Evolutionary conservation across 1,284 basidiomycete genomes (phyloP).

Genomic region (Leccinum angustisporum): DNA sequence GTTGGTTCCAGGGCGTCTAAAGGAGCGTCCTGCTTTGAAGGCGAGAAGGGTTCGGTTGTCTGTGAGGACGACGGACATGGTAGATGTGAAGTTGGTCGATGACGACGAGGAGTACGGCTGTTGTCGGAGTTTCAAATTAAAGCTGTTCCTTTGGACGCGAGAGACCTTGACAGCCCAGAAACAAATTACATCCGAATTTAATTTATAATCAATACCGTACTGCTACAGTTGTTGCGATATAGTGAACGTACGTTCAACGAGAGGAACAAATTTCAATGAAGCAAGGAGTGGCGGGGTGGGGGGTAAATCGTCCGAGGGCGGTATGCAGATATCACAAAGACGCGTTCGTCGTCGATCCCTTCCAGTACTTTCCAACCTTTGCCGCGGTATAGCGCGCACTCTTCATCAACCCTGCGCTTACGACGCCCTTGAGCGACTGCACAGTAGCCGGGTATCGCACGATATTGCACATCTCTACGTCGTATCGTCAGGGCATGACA

Average conservation of each 20-base stretch:
- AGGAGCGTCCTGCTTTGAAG: conserved; percentile 79
- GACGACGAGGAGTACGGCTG: not conserved
- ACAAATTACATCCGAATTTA: conserved; percentile 25
- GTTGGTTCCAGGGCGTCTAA: conserved; percentile 63
- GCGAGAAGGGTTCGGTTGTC: conserved; percentile 51
- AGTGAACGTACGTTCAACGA: conserved; percentile 4
- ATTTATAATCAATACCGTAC: conserved; percentile 19
- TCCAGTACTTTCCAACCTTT: conserved; percentile 86
- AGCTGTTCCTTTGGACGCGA: not conserved
- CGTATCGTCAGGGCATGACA: not conserved
- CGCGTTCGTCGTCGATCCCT: conserved; percentile 33
- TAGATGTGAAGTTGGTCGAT: not conserved
- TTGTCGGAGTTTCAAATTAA: not conserved
- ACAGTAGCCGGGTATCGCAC: conserved; percentile 82
- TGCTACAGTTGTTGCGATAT: conserved; percentile 20
- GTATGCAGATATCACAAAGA: conserved; percentile 2
- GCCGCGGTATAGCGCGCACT: conserved; percentile 72
- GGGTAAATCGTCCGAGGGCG: not conserved
- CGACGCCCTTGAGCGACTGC: conserved; percentile 84
- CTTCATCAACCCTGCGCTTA: conserved; percentile 81
- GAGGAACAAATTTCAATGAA: not conserved
- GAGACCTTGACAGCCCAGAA: not conserved
- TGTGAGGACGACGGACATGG: conserved; percentile 33
- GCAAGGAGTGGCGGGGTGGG: conserved; percentile 17
- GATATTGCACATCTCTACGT: conserved; percentile 70